Percentiles rank a stretch among this genome's conserved stretches.
phyloP scores from a whole-genome alignment of 2,329 filamentous ascomycete species.

The Penicillium sp. region DNA sequence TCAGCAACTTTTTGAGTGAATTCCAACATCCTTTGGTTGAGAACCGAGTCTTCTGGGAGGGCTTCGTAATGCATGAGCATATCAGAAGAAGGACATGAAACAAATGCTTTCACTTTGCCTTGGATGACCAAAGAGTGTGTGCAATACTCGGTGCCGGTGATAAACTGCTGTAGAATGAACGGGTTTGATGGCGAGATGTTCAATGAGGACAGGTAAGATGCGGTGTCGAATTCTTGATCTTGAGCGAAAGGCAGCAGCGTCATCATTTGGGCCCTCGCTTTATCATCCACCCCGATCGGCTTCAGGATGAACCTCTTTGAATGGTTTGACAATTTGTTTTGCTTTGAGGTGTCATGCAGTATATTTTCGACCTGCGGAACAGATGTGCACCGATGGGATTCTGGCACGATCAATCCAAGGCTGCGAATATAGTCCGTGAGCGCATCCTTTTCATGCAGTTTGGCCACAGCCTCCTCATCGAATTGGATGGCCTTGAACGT shows the following conservation, averaged over 20 bases:
- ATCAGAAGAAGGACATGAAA: slow-evolving; percentile 2
- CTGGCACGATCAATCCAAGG: neutral
- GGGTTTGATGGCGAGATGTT: neutral
- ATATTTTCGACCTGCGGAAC: neutral
- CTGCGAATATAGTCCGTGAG: neutral
- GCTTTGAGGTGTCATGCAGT: neutral
- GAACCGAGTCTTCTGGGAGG: neutral
- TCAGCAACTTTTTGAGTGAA: neutral
- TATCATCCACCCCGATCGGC: slow-evolving; percentile 4
- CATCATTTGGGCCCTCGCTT: slow-evolving; percentile 3
- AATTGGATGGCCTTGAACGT: neutral
- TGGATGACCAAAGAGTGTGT: slow-evolving; percentile 2
- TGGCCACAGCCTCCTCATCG: neutral
- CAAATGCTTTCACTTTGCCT: slow-evolving; percentile 2
- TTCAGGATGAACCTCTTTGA: slow-evolving; percentile 1
- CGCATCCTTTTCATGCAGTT: neutral
- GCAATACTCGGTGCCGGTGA: neutral
- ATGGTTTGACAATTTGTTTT: neutral
- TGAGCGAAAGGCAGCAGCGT: neutral
- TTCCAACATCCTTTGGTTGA: neutral
- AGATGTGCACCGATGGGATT: slow-evolving; percentile 1
- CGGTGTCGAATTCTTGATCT: neutral
- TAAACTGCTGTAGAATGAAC: slow-evolving; percentile 1
- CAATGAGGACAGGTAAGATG: neutral
- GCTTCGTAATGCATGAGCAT: slow-evolving; percentile 3